Percentiles rank a stretch among this genome's conserved stretches.
Evolutionary conservation across 1,284 basidiomycete species (phyloP).

Genomic region (Singerocomus rubriflavus): DNA sequence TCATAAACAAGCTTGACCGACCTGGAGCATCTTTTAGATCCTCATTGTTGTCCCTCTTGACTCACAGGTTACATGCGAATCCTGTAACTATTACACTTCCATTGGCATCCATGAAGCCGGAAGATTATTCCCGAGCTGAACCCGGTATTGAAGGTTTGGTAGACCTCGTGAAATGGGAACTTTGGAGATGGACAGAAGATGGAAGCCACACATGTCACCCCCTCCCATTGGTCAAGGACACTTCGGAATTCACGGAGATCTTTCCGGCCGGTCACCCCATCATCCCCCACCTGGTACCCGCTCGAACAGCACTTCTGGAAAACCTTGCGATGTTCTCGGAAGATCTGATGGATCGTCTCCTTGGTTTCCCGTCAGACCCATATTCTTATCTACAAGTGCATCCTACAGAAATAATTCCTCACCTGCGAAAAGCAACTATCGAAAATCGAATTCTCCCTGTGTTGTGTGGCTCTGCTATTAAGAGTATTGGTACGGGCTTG

Average conservation of each 20-base stretch:
- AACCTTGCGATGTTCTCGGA: conserved; percentile 79
- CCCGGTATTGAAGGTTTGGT: conserved; percentile 77
- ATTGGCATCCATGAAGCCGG: conserved; percentile 64
- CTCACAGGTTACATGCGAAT: conserved; percentile 70
- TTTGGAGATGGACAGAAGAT: conserved; percentile 66
- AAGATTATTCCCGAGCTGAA: conserved; percentile 65
- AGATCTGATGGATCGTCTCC: conserved; percentile 68
- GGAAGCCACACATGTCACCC: conserved; percentile 44
- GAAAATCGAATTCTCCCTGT: conserved; percentile 72
- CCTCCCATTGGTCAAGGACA: conserved; percentile 51
- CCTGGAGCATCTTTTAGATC: conserved; percentile 75
- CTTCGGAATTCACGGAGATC: conserved; percentile 40
- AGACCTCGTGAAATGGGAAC: conserved; percentile 76
- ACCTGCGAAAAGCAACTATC: conserved; percentile 68
- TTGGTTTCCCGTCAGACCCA: conserved; percentile 53
- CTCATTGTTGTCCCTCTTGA: conserved; percentile 68
- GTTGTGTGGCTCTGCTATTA: conserved; percentile 80
- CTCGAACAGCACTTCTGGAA: conserved; percentile 70
- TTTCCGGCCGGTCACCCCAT: conserved; percentile 63
- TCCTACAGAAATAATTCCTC: conserved; percentile 49
- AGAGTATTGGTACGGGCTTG: conserved; percentile 78
- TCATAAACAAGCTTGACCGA: conserved; percentile 87
- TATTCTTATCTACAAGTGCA: conserved; percentile 62
- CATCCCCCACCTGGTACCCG: conserved; percentile 58
- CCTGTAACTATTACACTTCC: conserved; percentile 78